Evolutionary conservation across 1,284 basidiomycete genomes (phyloP).

Genomic region (Phlebopus sp.): DNA sequence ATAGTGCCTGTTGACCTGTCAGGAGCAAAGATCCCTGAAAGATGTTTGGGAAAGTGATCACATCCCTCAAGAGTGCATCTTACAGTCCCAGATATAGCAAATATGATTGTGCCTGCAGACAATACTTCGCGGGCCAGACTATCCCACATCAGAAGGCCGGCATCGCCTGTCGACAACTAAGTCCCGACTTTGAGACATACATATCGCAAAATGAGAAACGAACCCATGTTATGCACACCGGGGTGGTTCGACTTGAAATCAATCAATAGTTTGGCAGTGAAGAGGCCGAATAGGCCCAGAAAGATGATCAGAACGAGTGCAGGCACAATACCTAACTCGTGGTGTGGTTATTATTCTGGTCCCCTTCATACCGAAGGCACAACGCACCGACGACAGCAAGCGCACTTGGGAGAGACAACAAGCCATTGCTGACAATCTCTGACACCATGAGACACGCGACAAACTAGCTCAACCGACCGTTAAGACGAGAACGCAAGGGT

Average conservation of each 20-base stretch:
- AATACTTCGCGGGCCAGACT: conserved; percentile 45
- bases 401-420: conserved; percentile 52
- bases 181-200: background rate
- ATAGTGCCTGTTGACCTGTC: conserved; percentile 48
- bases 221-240: conserved; percentile 51
- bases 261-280: conserved; percentile 49
- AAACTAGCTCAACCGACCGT: background rate
- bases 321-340: conserved; percentile 43
- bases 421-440: conserved; percentile 56
- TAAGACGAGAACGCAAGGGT: background rate
- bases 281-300: conserved; percentile 47
- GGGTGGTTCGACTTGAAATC: conserved; percentile 57
- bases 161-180: conserved; percentile 39
- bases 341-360: background rate
- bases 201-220: background rate
- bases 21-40: conserved; percentile 46
- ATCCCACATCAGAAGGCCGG: conserved; percentile 50
- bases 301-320: conserved; percentile 50
- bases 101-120: conserved; percentile 46
- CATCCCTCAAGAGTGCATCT: conserved; percentile 8
- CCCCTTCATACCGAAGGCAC: no score
- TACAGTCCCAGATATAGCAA: conserved; percentile 46
- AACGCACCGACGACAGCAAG: conserved; percentile 48
- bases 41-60: background rate
- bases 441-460: conserved; percentile 50